Conservation (phyloP, 2,329 filamentous ascomycete species). For the Ceratocystis diversiconidia region DNA sequence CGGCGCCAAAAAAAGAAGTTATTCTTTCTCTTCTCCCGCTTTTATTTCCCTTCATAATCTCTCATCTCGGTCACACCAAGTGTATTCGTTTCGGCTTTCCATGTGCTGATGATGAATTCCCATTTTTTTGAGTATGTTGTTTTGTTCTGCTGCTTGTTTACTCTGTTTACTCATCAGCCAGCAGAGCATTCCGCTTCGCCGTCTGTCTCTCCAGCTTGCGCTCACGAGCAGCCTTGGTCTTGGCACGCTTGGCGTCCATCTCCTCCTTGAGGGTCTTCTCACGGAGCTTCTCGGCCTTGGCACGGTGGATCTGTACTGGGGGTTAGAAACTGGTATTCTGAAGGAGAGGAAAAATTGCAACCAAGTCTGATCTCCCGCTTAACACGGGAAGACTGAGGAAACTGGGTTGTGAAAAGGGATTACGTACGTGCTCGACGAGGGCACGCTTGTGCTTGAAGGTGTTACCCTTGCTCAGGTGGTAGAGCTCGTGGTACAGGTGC, state of each 20-base stretch:
- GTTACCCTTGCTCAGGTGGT: conserved; percentile 99
- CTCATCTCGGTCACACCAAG: conserved; percentile 16
- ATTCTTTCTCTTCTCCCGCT: conserved; percentile 6
- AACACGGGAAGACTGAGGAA: not conserved
- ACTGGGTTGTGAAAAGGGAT: not conserved
- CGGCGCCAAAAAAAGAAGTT: too few relatives aligned
- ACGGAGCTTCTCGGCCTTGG: conserved; percentile 98
- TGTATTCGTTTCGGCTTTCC: conserved; percentile 22
- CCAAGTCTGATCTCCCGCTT: not conserved
- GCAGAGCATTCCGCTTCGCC: conserved; percentile 79
- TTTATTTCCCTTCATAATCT: conserved; percentile 21
- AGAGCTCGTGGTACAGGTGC: conserved; percentile 99
- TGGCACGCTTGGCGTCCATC: conserved; percentile 99
- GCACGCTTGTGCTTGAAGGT: conserved; percentile 99
- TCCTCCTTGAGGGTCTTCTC: conserved; percentile 95
- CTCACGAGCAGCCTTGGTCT: conserved; percentile 99
- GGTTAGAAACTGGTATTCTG: conserved; percentile 3
- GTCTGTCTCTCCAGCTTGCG: conserved; percentile 84
- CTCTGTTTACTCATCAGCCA: conserved; percentile 44
- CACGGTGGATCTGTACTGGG: conserved; percentile 78
- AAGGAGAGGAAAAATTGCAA: not conserved
- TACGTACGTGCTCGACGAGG: conserved; percentile 97
- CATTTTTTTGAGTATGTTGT: conserved; percentile 18
- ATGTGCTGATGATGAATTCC: conserved; percentile 18
- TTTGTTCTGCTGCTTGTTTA: conserved; percentile 19